Percentiles rank a stretch among this genome's conserved stretches.
These are phyloP conservation scores for Plasmodium malariae DNA, from an alignment of 169 alveolate genomes.

Conservation along the genomic window DNA sequence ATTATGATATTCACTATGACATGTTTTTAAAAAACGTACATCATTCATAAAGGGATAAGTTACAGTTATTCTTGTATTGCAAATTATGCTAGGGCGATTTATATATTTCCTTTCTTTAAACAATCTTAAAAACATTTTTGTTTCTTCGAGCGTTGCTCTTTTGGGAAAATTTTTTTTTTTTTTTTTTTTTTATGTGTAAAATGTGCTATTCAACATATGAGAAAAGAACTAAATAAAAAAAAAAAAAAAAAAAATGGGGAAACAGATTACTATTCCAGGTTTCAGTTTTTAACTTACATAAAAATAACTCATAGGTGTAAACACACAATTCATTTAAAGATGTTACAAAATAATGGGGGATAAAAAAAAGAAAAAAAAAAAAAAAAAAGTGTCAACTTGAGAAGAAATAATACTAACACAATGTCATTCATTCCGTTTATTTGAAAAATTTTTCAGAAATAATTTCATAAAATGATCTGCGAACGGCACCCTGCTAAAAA, in stretches of 20 bases:
- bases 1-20: conserved; percentile 32
- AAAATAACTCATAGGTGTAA: too few species aligned
- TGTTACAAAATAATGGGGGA: too few species aligned
- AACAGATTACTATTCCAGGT: too few species aligned
- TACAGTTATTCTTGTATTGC: not conserved
- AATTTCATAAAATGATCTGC: too few species aligned
- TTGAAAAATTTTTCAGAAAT: too few species aligned
- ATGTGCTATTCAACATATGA: not conserved
- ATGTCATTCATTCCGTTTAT: too few species aligned
- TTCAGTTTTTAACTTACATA: not conserved
- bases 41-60: not conserved
- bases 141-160: not conserved
- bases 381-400: too few species aligned
- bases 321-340: too few species aligned
- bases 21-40: not conserved
- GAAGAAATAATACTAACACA: too few species aligned
- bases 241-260: conserved; percentile 3
- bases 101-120: not conserved
- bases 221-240: not conserved
- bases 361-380: too few species aligned
- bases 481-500: too few species aligned
- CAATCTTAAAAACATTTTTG: conserved; percentile 14
- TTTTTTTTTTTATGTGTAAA: not conserved
- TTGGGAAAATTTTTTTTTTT: not conserved
- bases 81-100: not conserved